phyloP scores from a whole-genome alignment of 2,329 filamentous ascomycete species.

The Kalmusia sp. region DNA sequence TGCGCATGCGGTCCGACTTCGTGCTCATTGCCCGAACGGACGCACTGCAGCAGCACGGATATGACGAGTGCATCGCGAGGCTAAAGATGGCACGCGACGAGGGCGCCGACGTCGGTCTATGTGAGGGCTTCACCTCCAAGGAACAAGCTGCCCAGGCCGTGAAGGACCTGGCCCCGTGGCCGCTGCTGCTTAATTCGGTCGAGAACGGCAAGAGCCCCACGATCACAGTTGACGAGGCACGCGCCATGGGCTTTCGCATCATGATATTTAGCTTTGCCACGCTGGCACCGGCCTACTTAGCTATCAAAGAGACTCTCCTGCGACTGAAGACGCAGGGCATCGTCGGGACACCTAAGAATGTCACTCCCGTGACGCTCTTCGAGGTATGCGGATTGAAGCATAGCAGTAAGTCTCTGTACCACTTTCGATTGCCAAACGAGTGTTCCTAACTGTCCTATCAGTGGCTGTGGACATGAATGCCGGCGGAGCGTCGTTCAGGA shows the following conservation, averaged over 20 bases:
- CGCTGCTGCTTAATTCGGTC: constrained; percentile 62
- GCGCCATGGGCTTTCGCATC: constrained; percentile 55
- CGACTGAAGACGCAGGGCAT: constrained; percentile 15
- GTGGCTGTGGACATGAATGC: constrained; percentile 9
- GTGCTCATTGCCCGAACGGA: constrained; percentile 69
- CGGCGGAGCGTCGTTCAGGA: constrained; percentile 6
- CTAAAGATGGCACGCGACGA: constrained; percentile 51
- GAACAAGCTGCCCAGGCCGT: constrained; percentile 57
- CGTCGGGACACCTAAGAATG: constrained; percentile 11
- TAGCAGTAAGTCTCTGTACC: constrained; percentile 3
- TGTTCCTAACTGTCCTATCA: background rate
- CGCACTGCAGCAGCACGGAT: constrained; percentile 61
- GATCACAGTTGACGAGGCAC: constrained; percentile 59
- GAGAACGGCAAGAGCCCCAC: constrained; percentile 60
- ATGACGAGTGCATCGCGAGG: constrained; percentile 59
- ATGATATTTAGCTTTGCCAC: constrained; percentile 19
- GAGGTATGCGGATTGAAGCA: constrained; percentile 16
- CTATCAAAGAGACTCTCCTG: constrained; percentile 16
- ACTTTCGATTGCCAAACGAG: background rate
- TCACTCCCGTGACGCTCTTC: constrained; percentile 16
- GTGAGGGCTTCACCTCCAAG: constrained; percentile 60
- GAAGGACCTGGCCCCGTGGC: constrained; percentile 54
- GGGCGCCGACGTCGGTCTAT: constrained; percentile 61
- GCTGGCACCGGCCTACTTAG: constrained; percentile 16
- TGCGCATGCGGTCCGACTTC: constrained; percentile 59